A percentile compares a stretch with the other conserved stretches of the same genome.
These are phyloP conservation scores for Neoboletus magnificus DNA, from an alignment of 768 basidiomycete genomes.

Conservation along the genomic window DNA sequence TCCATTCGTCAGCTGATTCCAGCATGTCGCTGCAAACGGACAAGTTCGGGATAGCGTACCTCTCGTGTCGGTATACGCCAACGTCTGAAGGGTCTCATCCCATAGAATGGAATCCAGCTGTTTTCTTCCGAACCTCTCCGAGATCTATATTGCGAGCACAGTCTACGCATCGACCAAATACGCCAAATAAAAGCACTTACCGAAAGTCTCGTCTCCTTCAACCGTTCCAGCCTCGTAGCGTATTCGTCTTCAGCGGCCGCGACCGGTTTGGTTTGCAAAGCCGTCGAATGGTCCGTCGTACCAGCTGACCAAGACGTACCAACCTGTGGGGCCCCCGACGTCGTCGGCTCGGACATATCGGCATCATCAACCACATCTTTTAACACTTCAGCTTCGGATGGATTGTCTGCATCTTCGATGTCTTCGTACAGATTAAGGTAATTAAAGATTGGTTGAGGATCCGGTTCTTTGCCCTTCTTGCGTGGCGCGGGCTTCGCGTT, in stretches of 20 bases:
- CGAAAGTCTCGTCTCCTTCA: conserved; percentile 19
- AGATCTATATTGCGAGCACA: conserved; percentile 14
- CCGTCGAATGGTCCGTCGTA: background rate
- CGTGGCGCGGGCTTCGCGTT: conserved; percentile 2
- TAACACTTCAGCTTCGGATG: conserved; percentile 16
- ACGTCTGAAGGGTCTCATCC: conserved; percentile 24
- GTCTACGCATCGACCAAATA: background rate
- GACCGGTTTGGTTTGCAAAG: background rate
- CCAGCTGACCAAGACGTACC: conserved; percentile 7
- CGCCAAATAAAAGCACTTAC: conserved; percentile 8
- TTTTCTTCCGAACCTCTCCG: background rate
- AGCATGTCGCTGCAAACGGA: too few relatives aligned
- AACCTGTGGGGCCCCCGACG: conserved; percentile 5
- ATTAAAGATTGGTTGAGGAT: background rate
- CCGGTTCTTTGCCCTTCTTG: conserved; percentile 23
- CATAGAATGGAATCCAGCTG: conserved; percentile 15
- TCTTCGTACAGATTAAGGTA: conserved; percentile 28
- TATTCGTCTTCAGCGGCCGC: conserved; percentile 11
- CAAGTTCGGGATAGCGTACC: conserved; percentile 6
- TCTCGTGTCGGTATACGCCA: conserved; percentile 20
- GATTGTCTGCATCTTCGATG: conserved; percentile 25
- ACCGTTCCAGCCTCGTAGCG: conserved; percentile 7
- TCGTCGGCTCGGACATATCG: background rate
- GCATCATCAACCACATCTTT: conserved; percentile 8
- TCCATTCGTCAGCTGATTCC: background rate